These are phyloP conservation scores for Bimuria novae-zelandiae DNA, from an alignment of 2,329 filamentous ascomycete species.

Conservation along the genomic window DNA sequence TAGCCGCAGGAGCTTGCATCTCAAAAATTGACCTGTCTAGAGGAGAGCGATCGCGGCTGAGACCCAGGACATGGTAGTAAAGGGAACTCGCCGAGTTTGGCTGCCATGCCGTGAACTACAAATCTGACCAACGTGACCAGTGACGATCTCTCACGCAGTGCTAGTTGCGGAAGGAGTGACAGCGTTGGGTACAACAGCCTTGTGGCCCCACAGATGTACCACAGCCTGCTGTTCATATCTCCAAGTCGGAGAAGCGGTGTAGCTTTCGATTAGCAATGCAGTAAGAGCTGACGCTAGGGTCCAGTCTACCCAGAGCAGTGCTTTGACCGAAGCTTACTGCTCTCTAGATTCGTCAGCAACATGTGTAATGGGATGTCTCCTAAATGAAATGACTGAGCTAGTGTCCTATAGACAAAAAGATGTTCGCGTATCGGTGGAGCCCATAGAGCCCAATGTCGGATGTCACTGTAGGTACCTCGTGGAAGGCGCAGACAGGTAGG, in stretches of 20 bases:
- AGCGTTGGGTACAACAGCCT: no score
- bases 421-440: neutral
- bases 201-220: neutral
- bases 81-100: neutral
- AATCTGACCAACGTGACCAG: neutral
- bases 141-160: neutral
- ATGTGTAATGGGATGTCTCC: neutral
- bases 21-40: no score
- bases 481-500: no score
- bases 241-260: constrained; percentile 2
- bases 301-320: neutral
- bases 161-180: neutral
- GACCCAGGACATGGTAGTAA: no score
- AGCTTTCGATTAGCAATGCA: neutral
- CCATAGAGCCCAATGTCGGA: neutral
- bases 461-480: no score
- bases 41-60: no score
- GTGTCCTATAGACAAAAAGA: neutral
- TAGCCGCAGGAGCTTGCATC: no score
- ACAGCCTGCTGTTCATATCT: neutral
- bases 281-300: constrained; percentile 4
- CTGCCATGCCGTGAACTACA: no score
- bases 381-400: neutral
- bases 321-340: constrained; percentile 3
- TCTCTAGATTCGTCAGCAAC: neutral